Base-by-base conservation (phyloP, 306 rosid genomes). In the Cucurbita argyrosperma region DNA sequence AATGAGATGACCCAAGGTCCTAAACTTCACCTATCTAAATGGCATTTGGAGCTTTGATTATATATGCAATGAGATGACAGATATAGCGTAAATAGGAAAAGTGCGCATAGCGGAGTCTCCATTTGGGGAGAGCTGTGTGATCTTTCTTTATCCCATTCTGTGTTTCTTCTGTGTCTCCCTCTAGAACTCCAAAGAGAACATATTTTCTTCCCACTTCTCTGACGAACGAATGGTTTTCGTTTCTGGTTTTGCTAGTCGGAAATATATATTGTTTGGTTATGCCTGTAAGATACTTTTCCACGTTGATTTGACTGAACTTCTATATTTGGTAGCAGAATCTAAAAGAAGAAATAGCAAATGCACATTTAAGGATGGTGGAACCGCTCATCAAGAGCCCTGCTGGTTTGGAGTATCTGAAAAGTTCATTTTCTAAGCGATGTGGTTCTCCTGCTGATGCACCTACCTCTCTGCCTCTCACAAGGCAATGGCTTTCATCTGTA, bases 361-460 rank as follows among this genome's bases (percentile, higher is more conserved):
- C 78, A 23, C 82, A 77, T 71, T 15, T 78, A 37, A 78, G 76
- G 60, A 71, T 78, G 58, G 71, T 78, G 56, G 80, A 82, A 72
- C 82, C 85, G 16, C 85, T 78, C 65, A 82, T 82, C 58, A 78
- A 78, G 80, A 74, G 85, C 38, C 72, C 74, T 8, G 75, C 85
- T 51, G 82, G 80, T 54, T 63, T 78, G 6, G 82, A 82, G 15
- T 82, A 82, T 73, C 53, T 82, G 65, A 78, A 37, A 75, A 72
- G 47, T 7, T 79, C 82, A 49, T 82, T 82, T 49, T 14, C 78
- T 12, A 64, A 76, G 54, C 71, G 82, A 56, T 67, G 80, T 71
- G 82, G 82, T 45, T 75, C 78, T 75, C 82, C 82, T n/a, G 10
- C 43, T 4, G 51, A 75, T 19, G 85, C 80, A 39, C 18, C 50